These are phyloP conservation scores for Russula abietina DNA, from an alignment of 768 basidiomycete genomes.

Conservation along the genomic window DNA sequence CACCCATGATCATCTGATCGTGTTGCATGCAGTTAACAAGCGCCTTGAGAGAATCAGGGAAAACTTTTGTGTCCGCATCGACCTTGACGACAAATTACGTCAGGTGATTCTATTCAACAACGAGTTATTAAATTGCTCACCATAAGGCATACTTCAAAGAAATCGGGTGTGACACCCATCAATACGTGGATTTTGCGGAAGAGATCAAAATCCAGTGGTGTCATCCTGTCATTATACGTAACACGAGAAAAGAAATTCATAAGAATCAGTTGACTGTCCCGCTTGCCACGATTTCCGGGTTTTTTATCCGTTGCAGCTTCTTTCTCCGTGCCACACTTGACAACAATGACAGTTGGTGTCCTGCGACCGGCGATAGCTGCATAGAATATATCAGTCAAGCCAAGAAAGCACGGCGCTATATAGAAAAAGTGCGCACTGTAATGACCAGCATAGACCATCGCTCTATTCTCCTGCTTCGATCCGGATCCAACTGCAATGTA, in stretches of 20 bases:
- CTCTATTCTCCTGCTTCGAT: constrained; percentile 83
- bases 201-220: constrained; percentile 93
- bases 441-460: constrained; percentile 99
- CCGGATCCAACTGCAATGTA: constrained; percentile 90
- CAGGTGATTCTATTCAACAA: constrained; percentile 2
- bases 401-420: not conserved
- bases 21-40: constrained; percentile 99
- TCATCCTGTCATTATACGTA: constrained; percentile 99
- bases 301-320: constrained; percentile 84
- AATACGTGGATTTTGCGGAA: constrained; percentile 94
- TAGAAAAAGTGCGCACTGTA: constrained; percentile 62
- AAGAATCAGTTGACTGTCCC: constrained; percentile 95
- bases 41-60: constrained; percentile 80
- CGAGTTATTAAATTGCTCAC: constrained; percentile 42
- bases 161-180: constrained; percentile 99
- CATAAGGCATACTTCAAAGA: constrained; percentile 97
- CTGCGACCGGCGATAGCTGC: constrained; percentile 78
- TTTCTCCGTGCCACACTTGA: constrained; percentile 90
- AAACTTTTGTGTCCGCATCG: constrained; percentile 96
- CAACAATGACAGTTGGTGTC: constrained; percentile 89
- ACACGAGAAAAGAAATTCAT: constrained; percentile 99
- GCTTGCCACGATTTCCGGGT: constrained; percentile 96
- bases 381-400: constrained; percentile 6
- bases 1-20: constrained; percentile 98
- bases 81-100: constrained; percentile 49